Evolutionary conservation across 768 basidiomycete genomes (phyloP).

Genomic region (Glaciozyma martinii): DNA sequence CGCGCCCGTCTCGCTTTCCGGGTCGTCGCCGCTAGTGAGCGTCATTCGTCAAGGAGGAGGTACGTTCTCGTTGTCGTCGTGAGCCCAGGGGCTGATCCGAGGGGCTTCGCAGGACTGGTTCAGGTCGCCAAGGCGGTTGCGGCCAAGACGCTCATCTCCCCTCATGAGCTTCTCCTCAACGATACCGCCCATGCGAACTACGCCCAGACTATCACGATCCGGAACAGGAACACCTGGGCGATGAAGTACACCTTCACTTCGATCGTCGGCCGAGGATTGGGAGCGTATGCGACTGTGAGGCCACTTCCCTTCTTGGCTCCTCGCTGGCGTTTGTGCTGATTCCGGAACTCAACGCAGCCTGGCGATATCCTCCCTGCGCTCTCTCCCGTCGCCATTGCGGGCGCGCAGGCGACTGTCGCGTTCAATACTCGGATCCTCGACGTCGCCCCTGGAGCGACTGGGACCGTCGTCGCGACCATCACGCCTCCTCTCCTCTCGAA

Average conservation of each 20-base stretch:
- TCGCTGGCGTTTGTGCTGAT: neutral
- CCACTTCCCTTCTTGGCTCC: too few species aligned
- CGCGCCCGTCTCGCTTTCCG: neutral
- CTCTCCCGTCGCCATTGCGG: neutral
- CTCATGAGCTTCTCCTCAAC: conserved; percentile 55
- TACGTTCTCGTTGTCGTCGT: neutral
- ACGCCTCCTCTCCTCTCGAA: neutral
- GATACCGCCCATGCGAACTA: conserved; percentile 53
- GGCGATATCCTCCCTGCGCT: neutral
- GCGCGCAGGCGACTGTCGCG: neutral
- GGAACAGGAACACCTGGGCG: conserved; percentile 16
- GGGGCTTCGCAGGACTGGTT: conserved; percentile 39
- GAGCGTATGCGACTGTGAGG: conserved; percentile 8
- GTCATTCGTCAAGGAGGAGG: neutral
- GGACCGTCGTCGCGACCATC: neutral
- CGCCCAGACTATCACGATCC: conserved; percentile 46
- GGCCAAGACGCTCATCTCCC: conserved; percentile 49
- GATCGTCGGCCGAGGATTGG: conserved; percentile 2
- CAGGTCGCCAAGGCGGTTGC: conserved; percentile 54
- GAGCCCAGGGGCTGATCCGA: neutral
- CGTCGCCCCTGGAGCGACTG: neutral
- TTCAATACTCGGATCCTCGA: neutral
- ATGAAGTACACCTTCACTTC: conserved; percentile 3
- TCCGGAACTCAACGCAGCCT: neutral
- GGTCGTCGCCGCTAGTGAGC: neutral